Base-by-base conservation (phyloP, 805 yeast species). In the Wickerhamiella bombiphila region DNA sequence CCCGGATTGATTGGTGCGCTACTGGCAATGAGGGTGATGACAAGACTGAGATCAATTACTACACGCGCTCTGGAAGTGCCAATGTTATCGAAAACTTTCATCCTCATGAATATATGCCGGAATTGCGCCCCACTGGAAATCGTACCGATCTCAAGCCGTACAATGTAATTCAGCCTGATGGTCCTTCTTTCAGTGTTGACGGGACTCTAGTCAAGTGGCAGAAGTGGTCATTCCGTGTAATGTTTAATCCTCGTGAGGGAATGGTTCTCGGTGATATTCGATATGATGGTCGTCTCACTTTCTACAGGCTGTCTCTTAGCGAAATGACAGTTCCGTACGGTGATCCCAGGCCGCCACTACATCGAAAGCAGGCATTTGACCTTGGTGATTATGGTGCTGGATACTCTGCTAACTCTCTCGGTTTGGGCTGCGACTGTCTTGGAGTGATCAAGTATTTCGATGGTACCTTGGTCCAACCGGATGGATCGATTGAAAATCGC, bases 281-380 rank as follows among this genome's bases (percentile, higher is more conserved):
- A 52, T 80, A 77, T 64, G 76, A 79, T 58, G 86, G 86, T 39
- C 74, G 91, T 60, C 77, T 80, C 35, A 61, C 74, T 29, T 70
- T 79, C 54, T 79, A 80, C 67, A 69, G 91, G 58, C 57, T 78
- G 26, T 68, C 85, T 2, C 63, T 79, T 43, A 71, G 78, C 36
- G 93, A 80, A 60, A 80, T 80, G 93, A 76, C 88, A 21, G 93
- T 80, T 44, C 88, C 91, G 24, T 80, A 80, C 52, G 83, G 82
- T 55, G 86, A 79, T 56, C 82, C 85, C 53, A 69, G 86, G 58
- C 73, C 74, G 28, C 88, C 91, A 45, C 74, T 68, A 64, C 86
- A 79, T 61, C 74, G 88, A 67, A 80, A 80, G 62, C 88, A 78
- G 61, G 91, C 91, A 22, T 80, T 80, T 48, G 88, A 80, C 59